Evolutionary conservation across 2,329 filamentous ascomycete genomes (phyloP).

Genomic region (Diaporthe eres): DNA sequence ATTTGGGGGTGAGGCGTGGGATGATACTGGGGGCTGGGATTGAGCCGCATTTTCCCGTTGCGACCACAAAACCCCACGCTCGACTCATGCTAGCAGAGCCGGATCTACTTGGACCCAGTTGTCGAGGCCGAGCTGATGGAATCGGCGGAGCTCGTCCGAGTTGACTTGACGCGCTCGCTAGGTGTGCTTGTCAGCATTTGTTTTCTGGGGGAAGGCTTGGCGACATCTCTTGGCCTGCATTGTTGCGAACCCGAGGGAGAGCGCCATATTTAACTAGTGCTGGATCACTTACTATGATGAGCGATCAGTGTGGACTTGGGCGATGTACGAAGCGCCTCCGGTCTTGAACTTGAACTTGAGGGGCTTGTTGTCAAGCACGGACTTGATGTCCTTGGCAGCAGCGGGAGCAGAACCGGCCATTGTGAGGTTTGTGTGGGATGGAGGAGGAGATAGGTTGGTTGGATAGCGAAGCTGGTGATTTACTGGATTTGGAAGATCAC

Average conservation of each 20-base stretch:
- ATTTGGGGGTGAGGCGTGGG: slow-evolving; percentile 3
- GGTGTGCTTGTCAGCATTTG: neutral
- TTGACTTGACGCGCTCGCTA: slow-evolving; percentile 43
- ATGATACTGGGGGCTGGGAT: slow-evolving; percentile 9
- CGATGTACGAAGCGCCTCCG: slow-evolving; percentile 54
- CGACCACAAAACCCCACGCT: slow-evolving; percentile 4
- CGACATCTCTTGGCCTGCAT: slow-evolving; percentile 16
- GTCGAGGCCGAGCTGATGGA: slow-evolving; percentile 41
- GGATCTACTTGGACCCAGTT: slow-evolving; percentile 41
- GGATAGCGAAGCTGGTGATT: neutral
- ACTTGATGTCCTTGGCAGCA: slow-evolving; percentile 42
- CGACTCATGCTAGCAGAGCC: slow-evolving; percentile 18
- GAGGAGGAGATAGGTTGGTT: neutral
- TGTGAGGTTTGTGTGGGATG: slow-evolving; percentile 4
- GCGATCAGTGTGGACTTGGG: slow-evolving; percentile 59
- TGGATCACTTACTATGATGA: slow-evolving; percentile 56
- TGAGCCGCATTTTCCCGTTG: slow-evolving; percentile 17
- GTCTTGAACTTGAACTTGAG: slow-evolving; percentile 63
- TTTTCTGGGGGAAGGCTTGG: neutral
- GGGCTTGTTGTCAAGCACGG: slow-evolving; percentile 55
- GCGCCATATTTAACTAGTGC: neutral
- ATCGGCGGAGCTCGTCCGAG: slow-evolving; percentile 39
- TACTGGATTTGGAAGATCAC: neutral
- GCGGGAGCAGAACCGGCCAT: slow-evolving; percentile 39
- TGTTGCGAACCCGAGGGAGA: slow-evolving; percentile 42